Conservation (phyloP, 495 filamentous ascomycete species). For the Aspergillus hancockii region DNA sequence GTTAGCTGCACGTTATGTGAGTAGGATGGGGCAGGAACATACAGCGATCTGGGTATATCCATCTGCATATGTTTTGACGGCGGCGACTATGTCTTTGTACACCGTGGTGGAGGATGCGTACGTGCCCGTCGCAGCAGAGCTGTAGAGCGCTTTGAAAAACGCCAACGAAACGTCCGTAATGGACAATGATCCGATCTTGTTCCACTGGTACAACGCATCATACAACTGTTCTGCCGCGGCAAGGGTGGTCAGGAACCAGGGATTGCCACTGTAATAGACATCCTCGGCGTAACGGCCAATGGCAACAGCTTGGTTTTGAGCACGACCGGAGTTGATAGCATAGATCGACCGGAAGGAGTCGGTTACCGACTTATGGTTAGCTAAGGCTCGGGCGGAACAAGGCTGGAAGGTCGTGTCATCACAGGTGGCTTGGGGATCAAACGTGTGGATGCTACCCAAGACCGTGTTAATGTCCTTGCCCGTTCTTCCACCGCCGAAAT, state of each 20-base stretch:
- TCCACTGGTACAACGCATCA: slow-evolving; percentile 59
- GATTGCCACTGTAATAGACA: slow-evolving; percentile 61
- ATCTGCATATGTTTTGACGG: slow-evolving; percentile 64
- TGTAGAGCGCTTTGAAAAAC: slow-evolving; percentile 57
- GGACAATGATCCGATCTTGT: slow-evolving; percentile 48
- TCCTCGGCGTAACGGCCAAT: slow-evolving; percentile 65
- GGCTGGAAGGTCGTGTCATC: slow-evolving; percentile 49
- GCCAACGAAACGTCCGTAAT: slow-evolving; percentile 52
- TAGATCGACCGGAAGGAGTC: slow-evolving; percentile 8
- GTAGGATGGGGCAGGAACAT: slow-evolving; percentile 4
- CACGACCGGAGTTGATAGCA: neutral
- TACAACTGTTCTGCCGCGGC: slow-evolving; percentile 65
- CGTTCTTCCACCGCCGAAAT: slow-evolving; percentile 35
- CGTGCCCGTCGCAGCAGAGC: slow-evolving; percentile 42
- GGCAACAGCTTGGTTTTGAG: slow-evolving; percentile 2
- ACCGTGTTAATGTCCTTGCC: slow-evolving; percentile 55
- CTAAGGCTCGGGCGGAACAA: slow-evolving; percentile 45
- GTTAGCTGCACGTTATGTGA: neutral
- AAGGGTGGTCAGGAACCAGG: slow-evolving; percentile 61
- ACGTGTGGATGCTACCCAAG: slow-evolving; percentile 58
- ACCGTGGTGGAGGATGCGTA: slow-evolving; percentile 43
- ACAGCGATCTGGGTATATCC: slow-evolving; percentile 59
- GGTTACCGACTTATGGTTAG: slow-evolving; percentile 44
- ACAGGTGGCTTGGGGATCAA: slow-evolving; percentile 52
- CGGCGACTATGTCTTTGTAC: slow-evolving; percentile 52